Base-by-base conservation (phyloP, 2,329 filamentous ascomycete species). In the Seiridium unicorne region DNA sequence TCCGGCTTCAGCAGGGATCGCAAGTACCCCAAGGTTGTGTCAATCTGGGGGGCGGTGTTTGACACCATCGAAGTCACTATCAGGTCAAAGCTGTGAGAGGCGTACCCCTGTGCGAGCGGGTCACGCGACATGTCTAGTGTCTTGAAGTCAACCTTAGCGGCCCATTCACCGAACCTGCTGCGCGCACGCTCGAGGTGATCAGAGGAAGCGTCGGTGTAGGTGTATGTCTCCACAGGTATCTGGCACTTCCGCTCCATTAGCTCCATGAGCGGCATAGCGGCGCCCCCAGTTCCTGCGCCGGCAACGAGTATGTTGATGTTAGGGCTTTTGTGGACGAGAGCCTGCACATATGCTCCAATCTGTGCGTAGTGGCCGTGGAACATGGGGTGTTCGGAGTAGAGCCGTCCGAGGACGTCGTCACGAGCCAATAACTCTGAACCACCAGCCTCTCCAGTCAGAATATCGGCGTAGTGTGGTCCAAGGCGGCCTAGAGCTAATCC, bases 221-320 rank as follows among this genome's bases (percentile, higher is more conserved):
- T 55, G 35, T 59, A 57, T 32, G 18, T 31, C n/a, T 62, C 44
- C n/a, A 60, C 47, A 34, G 49, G 57, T 3, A 55, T 49, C 42
- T 48, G 58, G 47, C 48, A 53, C 6, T 53, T 26, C 3, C 60
- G 59, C 4, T 62, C 60, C 63, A 66, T 31, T 8, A 35, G 46
- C 59, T 56, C 57, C 36, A 61, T 49, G 6, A 59, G 3, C 4
- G 36, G 35, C 49, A 44, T 18, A 35, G 57, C 70, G 6, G 68
- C 65, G 11, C 65, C 64, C 11, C 70, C 66, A 5, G 63, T 70
- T 8, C 68, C 69, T 55, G 31, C 44, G 11, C 65, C 69, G 56
- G 63, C 57, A 46, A 62, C 62, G 1, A 64, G 46, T 26, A 64
- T 60, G 38, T 63, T 60, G 62, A 65, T 59, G 18, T 48, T 35